Evolutionary conservation across 2,329 filamentous ascomycete species (phyloP).

Genomic region (Aureobasidium sp.): DNA sequence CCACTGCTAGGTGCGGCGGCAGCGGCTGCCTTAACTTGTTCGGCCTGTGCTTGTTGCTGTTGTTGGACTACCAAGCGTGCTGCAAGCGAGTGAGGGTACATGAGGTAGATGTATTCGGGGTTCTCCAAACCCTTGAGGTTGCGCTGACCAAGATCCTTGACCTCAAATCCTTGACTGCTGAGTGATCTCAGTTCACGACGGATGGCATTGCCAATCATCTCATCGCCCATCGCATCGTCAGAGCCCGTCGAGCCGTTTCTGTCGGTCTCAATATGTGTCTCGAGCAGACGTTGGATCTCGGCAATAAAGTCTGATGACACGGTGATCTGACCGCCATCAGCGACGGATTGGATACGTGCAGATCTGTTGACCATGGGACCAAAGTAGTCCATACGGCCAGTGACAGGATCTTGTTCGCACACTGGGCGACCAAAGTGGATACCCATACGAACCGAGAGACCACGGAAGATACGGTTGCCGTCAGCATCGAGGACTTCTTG

Average conservation of each 20-base stretch:
- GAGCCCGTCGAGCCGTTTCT: conserved; percentile 60
- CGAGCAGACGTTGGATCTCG: conserved; percentile 85
- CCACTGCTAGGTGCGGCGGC: conserved; percentile 18
- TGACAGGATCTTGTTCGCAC: conserved; percentile 92
- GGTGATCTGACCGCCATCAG: conserved; percentile 93
- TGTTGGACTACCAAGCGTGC: conserved; percentile 70
- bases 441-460: conserved; percentile 93
- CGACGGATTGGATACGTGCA: conserved; percentile 85
- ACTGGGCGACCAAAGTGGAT: conserved; percentile 93
- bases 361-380: conserved; percentile 99
- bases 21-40: conserved; percentile 30
- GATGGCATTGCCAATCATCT: conserved; percentile 67
- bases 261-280: conserved; percentile 82
- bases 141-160: conserved; percentile 91
- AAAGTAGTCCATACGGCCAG: conserved; percentile 98
- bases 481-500: conserved; percentile 78
- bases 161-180: conserved; percentile 87
- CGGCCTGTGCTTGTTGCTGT: conserved; percentile 26
- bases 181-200: conserved; percentile 81
- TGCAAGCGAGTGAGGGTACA: conserved; percentile 84
- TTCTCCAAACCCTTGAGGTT: conserved; percentile 97
- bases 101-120: conserved; percentile 87
- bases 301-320: conserved; percentile 96
- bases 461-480: conserved; percentile 83
- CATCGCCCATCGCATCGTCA: conserved; percentile 70